phyloP scores from a whole-genome alignment of 2,329 filamentous ascomycete species.

The Stemphylium lycopersici region DNA sequence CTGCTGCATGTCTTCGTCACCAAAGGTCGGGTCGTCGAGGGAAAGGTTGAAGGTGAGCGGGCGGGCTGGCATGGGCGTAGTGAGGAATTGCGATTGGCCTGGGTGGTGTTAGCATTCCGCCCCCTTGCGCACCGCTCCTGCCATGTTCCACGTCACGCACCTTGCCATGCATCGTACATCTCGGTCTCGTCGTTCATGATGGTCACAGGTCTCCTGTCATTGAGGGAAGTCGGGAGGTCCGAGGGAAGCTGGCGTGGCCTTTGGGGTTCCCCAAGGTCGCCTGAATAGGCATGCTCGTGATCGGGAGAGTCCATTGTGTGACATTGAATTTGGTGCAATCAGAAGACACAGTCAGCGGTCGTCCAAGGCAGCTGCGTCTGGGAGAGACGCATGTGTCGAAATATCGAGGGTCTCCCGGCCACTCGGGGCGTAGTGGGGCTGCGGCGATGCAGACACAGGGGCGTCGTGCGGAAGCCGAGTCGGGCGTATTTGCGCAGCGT shows the following conservation, averaged over 20 bases:
- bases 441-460: conserved; percentile 3
- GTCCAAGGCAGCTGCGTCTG: conserved; percentile 7
- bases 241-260: conserved; percentile 66
- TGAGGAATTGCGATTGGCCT: conserved; percentile 97
- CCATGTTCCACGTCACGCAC: conserved; percentile 57
- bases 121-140: conserved; percentile 6
- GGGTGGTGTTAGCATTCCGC: conserved; percentile 13
- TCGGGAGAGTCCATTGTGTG: conserved; percentile 44
- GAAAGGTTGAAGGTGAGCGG: conserved; percentile 85
- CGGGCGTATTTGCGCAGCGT: neutral
- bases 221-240: conserved; percentile 88
- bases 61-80: conserved; percentile 81
- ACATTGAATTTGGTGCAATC: conserved; percentile 28
- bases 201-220: conserved; percentile 77
- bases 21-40: conserved; percentile 77
- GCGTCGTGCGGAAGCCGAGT: neutral
- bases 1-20: conserved; percentile 65
- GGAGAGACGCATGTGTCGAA: conserved; percentile 14
- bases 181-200: conserved; percentile 83
- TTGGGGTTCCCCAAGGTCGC: conserved; percentile 34
- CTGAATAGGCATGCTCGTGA: conserved; percentile 44
- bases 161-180: conserved; percentile 99
- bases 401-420: conserved; percentile 14
- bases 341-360: neutral
- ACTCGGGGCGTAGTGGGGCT: conserved; percentile 14